A percentile compares a stretch with the other conserved stretches of the same genome.
These are phyloP conservation scores for Aurantiochytrium sp. DNA, from an alignment of 108 stramenopile species.

Conservation along the genomic window DNA sequence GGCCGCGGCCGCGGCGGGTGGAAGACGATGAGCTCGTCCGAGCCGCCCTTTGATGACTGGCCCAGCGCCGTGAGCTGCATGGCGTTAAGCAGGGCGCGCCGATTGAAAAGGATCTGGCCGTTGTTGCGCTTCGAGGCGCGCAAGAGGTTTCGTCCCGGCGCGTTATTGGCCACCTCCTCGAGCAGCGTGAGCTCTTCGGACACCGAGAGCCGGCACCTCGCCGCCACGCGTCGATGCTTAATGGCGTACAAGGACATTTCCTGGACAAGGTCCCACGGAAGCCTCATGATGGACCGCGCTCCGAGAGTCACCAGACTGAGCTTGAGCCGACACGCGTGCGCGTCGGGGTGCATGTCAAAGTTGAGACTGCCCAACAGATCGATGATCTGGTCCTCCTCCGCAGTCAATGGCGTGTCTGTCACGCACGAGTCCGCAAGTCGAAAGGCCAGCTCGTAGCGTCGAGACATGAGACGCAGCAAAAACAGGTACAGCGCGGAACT, in stretches of 20 bases:
- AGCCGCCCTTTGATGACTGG: neutral
- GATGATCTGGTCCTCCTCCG: conserved; percentile 74
- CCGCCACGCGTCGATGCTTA: conserved; percentile 40
- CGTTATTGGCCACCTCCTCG: neutral
- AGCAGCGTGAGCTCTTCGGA: conserved; percentile 47
- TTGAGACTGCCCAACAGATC: conserved; percentile 41
- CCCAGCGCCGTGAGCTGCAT: conserved; percentile 2
- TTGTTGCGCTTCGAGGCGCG: neutral
- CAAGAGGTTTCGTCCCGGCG: neutral
- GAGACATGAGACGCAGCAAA: conserved; percentile 89
- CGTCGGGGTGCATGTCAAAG: conserved; percentile 84
- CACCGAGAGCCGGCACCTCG: conserved; percentile 50
- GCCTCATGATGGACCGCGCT: neutral
- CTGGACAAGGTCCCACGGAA: conserved; percentile 48
- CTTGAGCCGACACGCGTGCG: conserved; percentile 85
- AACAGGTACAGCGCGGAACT: conserved; percentile 94
- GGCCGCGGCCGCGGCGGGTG: neutral
- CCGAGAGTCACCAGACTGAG: conserved; percentile 66
- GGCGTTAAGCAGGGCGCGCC: neutral
- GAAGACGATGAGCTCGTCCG: neutral
- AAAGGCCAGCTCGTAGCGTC: conserved; percentile 87
- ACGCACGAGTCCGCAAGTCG: conserved; percentile 94
- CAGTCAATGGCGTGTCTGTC: conserved; percentile 76
- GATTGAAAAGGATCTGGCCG: neutral
- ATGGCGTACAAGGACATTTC: conserved; percentile 47